A percentile compares a stretch with the other conserved stretches of the same genome.
Conservation (phyloP, 1,139 yeast genomes). For the Debaryomycetaceae sp. region DNA sequence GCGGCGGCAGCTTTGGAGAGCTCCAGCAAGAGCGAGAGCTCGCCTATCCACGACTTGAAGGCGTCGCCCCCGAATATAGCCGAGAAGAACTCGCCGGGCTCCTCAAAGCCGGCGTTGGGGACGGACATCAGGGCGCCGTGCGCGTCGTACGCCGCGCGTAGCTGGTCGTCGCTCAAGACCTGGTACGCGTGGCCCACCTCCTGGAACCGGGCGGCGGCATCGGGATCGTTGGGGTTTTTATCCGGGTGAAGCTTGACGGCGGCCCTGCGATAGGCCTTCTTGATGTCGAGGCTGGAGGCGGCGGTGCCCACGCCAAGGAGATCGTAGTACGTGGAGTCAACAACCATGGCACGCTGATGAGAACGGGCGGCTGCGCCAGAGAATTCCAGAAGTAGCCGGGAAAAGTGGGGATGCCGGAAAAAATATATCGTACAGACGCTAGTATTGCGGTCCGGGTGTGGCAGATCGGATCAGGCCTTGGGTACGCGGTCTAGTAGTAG, state of each 20-base stretch:
- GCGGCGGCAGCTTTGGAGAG: conserved; percentile 65
- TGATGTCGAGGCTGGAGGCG: conserved; percentile 77
- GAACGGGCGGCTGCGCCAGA: too few species aligned
- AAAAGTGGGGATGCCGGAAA: too few species aligned
- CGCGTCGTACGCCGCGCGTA: conserved; percentile 71
- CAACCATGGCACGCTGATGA: too few species aligned
- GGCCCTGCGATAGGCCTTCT: conserved; percentile 83
- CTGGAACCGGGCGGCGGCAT: conserved; percentile 62
- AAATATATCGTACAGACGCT: too few species aligned
- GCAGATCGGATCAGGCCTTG: too few species aligned
- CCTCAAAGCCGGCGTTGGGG: conserved; percentile 79
- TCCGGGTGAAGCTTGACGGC: conserved; percentile 92
- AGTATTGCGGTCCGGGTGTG: too few species aligned
- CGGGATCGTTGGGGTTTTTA: conserved; percentile 81
- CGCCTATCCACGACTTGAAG: conserved; percentile 68
- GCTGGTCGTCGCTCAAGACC: conserved; percentile 64
- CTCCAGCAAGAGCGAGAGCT: conserved; percentile 75
- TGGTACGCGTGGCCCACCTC: conserved; percentile 75
- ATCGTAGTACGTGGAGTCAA: conserved; percentile 85
- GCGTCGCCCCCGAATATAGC: conserved; percentile 80
- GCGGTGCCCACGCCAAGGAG: conserved; percentile 52
- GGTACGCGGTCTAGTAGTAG: too few species aligned
- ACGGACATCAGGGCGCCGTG: conserved; percentile 78
- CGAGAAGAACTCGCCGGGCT: conserved; percentile 51
- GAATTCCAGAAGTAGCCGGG: too few species aligned